These are phyloP conservation scores for Jacaranda copaia DNA, from an alignment of 257 asterid species.

Conservation along the genomic window DNA sequence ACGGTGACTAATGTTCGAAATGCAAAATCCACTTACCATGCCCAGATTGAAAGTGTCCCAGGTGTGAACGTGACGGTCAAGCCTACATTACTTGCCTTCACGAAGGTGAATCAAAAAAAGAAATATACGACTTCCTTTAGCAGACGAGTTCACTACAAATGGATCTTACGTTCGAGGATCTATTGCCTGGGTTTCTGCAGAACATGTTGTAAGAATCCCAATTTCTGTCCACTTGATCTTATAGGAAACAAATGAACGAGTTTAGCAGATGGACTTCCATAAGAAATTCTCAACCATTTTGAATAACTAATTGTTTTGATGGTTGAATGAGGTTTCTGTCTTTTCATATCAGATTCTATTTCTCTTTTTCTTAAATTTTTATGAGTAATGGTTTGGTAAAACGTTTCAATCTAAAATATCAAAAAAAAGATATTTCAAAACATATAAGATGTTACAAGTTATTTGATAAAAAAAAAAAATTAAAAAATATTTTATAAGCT, in stretches of 20 bases:
- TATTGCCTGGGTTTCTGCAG: constrained; percentile 39
- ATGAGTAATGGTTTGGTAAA: too few relatives aligned
- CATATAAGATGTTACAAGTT: too few relatives aligned
- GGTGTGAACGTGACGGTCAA: constrained; percentile 37
- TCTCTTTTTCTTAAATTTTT: too few relatives aligned
- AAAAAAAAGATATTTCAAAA: too few relatives aligned
- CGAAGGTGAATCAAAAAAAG: constrained; percentile 27
- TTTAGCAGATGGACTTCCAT: background rate
- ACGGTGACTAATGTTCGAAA: constrained; percentile 54
- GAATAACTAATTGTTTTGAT: background rate
- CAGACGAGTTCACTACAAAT: constrained; percentile 7
- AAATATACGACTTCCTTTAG: constrained; percentile 35
- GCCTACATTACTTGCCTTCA: constrained; percentile 32
- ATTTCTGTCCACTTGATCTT: constrained; percentile 31
- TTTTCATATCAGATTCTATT: too few relatives aligned
- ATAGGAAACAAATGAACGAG: background rate
- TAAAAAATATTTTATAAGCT: too few relatives aligned
- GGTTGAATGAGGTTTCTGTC: background rate
- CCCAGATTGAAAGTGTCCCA: constrained; percentile 9
- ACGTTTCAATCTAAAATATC: too few relatives aligned
- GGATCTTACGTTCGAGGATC: constrained; percentile 37
- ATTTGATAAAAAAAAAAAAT: too few relatives aligned
- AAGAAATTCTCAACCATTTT: background rate
- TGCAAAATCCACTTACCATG: constrained; percentile 36
- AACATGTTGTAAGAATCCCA: constrained; percentile 39